Base-by-base conservation (phyloP, 192 early-diverging fungal species). In the Entomortierella parvispora region DNA sequence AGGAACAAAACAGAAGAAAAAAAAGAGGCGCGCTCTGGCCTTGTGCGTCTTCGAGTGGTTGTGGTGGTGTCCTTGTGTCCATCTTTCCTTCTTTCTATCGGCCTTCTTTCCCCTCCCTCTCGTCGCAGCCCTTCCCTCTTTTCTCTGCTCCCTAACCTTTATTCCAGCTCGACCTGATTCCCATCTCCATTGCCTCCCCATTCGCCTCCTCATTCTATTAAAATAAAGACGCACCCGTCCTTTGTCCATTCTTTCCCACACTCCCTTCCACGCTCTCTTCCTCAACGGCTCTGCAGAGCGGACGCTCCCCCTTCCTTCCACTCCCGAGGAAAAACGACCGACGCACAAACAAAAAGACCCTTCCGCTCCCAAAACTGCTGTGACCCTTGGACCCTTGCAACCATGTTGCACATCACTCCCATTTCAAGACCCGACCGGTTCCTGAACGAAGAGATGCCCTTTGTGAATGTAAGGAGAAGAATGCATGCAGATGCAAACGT, bases 391-490 rank as follows among this genome's bases (percentile, higher is more conserved):
- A 12, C 57, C 40, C 12, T 11, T 17, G n/a, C 25, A 4, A 62
- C 42, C 42, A 75, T 75, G 71, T 31, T 75, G 18, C 62, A 66
- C 63, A 66, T 75, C 52, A 43, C 31, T 6, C 57, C 50, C 47
- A 59, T 75, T 54, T n/a, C 63, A 51, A 45, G 63, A 22, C 71
- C 62, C 0, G 58, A 62, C 58, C 44, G 50, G 26, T 75, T 66
- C 58, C 31, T 66, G 40, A 75, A 75, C 18, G 71, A 75, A 44
- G 51, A 48, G 2, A 48, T 65, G 51, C 63, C 71, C 14, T 75
- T 75, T 46, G 64, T 75, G 48, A 75, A 75, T 66, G 71, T 43
- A 66, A 62, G 70, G n/a, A n/a, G n/a, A n/a, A n/a, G n/a, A n/a
- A n/a, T n/a, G n/a, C n/a, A n/a, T n/a, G n/a, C n/a, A n/a, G n/a